Evolutionary conservation across 2,329 filamentous ascomycete genomes (phyloP).

Genomic region (Ceratocystis harringtonii): DNA sequence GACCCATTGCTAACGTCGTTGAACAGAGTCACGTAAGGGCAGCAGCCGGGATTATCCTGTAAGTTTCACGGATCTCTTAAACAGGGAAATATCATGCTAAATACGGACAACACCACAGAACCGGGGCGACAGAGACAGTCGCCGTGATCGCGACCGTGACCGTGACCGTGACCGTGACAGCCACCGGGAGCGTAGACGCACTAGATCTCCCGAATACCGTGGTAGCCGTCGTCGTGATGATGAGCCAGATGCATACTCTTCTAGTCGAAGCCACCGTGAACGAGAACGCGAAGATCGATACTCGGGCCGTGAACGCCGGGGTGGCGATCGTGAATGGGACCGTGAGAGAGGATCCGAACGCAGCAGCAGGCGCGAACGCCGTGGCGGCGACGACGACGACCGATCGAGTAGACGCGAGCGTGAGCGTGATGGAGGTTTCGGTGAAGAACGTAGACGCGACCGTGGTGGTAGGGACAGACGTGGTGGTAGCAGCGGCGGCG

Average conservation of each 20-base stretch:
- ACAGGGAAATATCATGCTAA: neutral
- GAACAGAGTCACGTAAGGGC: conserved; percentile 36
- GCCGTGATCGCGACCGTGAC: conserved; percentile 21
- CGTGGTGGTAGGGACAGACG: conserved; percentile 28
- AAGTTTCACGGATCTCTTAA: conserved; percentile 21
- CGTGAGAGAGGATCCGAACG: conserved; percentile 45
- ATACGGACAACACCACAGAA: conserved; percentile 22
- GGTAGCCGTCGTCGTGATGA: conserved; percentile 55
- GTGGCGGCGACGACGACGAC: conserved; percentile 48
- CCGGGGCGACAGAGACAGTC: conserved; percentile 22
- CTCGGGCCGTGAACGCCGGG: conserved; percentile 47
- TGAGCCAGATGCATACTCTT: conserved; percentile 78
- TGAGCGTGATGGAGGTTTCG: conserved; percentile 39
- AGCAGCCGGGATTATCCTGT: conserved; percentile 37
- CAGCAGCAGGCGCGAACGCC: conserved; percentile 11
- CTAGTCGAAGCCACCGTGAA: conserved; percentile 82
- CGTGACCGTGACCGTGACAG: conserved; percentile 28
- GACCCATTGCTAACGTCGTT: conserved; percentile 3
- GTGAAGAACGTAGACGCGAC: conserved; percentile 27
- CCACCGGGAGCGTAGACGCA: conserved; percentile 53
- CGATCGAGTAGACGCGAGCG: conserved; percentile 41
- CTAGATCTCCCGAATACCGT: conserved; percentile 66
- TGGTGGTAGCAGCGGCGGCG: conserved; percentile 22
- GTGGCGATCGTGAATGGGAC: conserved; percentile 61
- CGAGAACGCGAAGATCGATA: conserved; percentile 90